Base-by-base conservation (phyloP, 1,139 yeast species). In the Kodamaea fungicola region DNA sequence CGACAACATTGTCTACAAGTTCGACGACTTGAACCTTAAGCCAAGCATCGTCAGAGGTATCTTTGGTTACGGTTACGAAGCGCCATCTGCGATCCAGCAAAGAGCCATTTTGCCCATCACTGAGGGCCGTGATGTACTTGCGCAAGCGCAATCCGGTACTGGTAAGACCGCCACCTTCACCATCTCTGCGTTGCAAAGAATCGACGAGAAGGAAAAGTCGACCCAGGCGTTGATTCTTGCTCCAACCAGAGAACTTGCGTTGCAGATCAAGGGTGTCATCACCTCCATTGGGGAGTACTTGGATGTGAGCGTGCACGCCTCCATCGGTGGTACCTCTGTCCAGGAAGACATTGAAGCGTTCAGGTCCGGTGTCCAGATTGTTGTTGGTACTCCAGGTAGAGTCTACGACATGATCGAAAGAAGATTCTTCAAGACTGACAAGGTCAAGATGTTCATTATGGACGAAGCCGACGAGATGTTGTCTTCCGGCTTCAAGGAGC, bases 381-480 rank as follows among this genome's bases (percentile, higher is more conserved):
- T 92, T 55, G 96, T 90, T 51, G 98, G 98, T 75, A 92, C 98
- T 56, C 98, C 98, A 67, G 98, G 98, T 71, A 88, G 98, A 78
- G 97, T 92, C 54, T 83, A 71, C 67, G 97, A 92, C 70, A 90
- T 92, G 95, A 92, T 92, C 64, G 89, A 87, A 71, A 83, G 97
- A 71, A 83, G 96, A 67, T 78, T 76, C 73, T 83, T 92, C 73
- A 83, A 78, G 70, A 88, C 97, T 55, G 84, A 86, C 59, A 78
- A 83, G 69, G 76, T 92, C 64, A 88, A 89, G 78, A 90, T 92
- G 97, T 85, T 92, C 75, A 86, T 92, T 65, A 80, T 92, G 69
- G 98, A 92, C 76, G 98, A 92, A 77, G 98, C 98, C 64, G 98
- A 92, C 78, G 97, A 90, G 77, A 83, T 92, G 92, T 80, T 92